Percentiles rank a stretch among this genome's conserved stretches.
phyloP scores from a whole-genome alignment of 345 rosid genomes.

The Luvunga scandens region DNA sequence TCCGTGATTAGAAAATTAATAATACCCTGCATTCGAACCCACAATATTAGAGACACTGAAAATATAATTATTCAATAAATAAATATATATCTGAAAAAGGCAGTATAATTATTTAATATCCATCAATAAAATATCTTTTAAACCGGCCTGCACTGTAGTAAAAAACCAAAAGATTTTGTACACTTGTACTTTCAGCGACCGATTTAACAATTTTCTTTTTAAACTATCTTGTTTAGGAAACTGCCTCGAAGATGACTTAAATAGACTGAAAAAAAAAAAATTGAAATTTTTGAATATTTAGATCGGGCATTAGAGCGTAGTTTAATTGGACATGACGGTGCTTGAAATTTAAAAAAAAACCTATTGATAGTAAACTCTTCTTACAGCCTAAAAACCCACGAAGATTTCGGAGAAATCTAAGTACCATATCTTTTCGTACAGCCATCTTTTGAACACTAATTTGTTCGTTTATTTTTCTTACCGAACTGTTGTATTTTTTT shows the following conservation, averaged over 20 bases:
- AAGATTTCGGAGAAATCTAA: slow-evolving; percentile 9
- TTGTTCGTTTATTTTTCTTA: background rate
- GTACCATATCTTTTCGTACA: slow-evolving; percentile 4
- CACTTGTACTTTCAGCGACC: too few species aligned
- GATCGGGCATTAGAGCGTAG: background rate
- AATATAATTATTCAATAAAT: too few species aligned
- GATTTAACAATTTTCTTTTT: background rate
- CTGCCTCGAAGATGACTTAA: background rate
- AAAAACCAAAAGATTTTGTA: background rate
- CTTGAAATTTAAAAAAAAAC: background rate
- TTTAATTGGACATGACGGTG: background rate
- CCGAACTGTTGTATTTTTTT: background rate
- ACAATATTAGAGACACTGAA: too few species aligned
- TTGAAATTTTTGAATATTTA: background rate
- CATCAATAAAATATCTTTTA: background rate
- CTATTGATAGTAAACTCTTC: background rate
- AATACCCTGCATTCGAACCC: too few species aligned
- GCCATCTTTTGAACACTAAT: background rate
- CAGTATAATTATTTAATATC: background rate
- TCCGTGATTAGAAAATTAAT: too few species aligned
- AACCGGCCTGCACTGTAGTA: background rate
- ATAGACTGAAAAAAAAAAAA: background rate
- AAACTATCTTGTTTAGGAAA: background rate
- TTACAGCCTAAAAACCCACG: slow-evolving; percentile 4
- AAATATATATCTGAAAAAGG: too few species aligned